Base-by-base conservation (phyloP, 495 filamentous ascomycete species). In the Copromyces sp. region DNA sequence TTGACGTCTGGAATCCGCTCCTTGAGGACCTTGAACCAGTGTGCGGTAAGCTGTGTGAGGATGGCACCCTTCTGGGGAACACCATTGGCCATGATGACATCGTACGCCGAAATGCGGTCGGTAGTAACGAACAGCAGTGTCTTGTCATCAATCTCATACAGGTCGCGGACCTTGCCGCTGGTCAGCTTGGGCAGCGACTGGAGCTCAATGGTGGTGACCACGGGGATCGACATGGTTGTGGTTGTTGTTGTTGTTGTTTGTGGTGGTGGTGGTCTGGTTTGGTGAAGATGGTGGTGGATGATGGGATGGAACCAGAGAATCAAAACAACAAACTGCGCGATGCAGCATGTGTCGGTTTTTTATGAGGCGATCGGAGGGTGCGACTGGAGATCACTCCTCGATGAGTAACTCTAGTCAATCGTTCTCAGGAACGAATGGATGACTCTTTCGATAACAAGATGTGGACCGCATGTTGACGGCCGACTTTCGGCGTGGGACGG, bases 71-170 rank as follows among this genome's bases (percentile, higher is more conserved):
- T 98, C 76, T 89, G 82, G 5, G 93, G 91, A 65, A 98, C 88
- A 61, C 94, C 94, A 86, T 97, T 97, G 78, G 86, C 84, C 89
- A 97, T 90, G 75, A 97, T 88, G 75, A 97, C 92, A 87, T 98
- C 95, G 84, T 92, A 97, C 69, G 95, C 95, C 70, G 93, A 97
- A 83, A 98, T 96, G 74, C 95, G 91, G 81, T 99, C 95, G 29
- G 73, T 72, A 20, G 95, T 90, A 47, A 96, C 89, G 81, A 99
- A 96, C 47, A 97, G 90, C 8, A 98, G 87, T 2, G 91, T 92
- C 70, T 89, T 83, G 32, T 90, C 84, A 80, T 94, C 89, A 70
- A 96, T 81, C 71, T 89, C 86, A 78, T 93, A 98, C 29, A 98
- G 76, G 68, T 95, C 92, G 74, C 94, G 89, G 40, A 96, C 93